Conservation (phyloP, 2,329 filamentous ascomycete genomes). For the Juglanconis juglandina region DNA sequence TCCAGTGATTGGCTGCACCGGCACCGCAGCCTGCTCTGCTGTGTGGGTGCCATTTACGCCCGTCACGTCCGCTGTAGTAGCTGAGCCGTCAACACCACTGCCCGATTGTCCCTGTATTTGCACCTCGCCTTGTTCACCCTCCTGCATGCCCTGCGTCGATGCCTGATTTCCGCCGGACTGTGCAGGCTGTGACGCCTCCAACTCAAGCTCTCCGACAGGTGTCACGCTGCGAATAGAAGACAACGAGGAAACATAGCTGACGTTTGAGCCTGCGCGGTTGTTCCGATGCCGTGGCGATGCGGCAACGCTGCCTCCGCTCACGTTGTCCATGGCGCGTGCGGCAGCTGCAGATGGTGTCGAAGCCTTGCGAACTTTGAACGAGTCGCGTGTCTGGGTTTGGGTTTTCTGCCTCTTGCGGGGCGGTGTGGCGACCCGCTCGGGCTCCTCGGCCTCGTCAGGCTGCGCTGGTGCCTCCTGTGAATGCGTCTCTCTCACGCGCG, state of each 20-base stretch:
- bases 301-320: slow-evolving; percentile 21
- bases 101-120: slow-evolving; percentile 3
- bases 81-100: background rate
- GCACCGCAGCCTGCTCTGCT: slow-evolving; percentile 7
- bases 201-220: slow-evolving; percentile 14
- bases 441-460: slow-evolving; percentile 10
- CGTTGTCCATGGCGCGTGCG: slow-evolving; percentile 20
- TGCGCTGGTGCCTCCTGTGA: background rate
- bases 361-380: slow-evolving; percentile 11
- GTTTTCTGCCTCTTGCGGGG: slow-evolving; percentile 20
- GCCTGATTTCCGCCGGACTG: background rate
- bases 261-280: slow-evolving; percentile 24
- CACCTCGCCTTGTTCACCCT: background rate
- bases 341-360: slow-evolving; percentile 8
- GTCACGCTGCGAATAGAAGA: slow-evolving; percentile 27
- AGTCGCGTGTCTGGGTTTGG: slow-evolving; percentile 13
- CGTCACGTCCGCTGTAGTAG: background rate
- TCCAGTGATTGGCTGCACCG: slow-evolving; percentile 15
- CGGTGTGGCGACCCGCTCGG: slow-evolving; percentile 18
- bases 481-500: background rate
- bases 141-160: background rate
- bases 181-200: slow-evolving; percentile 9
- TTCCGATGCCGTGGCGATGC: slow-evolving; percentile 23
- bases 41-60: slow-evolving; percentile 1
- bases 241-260: slow-evolving; percentile 30